A percentile compares a stretch with the other conserved stretches of the same genome.
Evolutionary conservation across 2,329 filamentous ascomycete species (phyloP).

Genomic region (Alternaria angustiovoidea): DNA sequence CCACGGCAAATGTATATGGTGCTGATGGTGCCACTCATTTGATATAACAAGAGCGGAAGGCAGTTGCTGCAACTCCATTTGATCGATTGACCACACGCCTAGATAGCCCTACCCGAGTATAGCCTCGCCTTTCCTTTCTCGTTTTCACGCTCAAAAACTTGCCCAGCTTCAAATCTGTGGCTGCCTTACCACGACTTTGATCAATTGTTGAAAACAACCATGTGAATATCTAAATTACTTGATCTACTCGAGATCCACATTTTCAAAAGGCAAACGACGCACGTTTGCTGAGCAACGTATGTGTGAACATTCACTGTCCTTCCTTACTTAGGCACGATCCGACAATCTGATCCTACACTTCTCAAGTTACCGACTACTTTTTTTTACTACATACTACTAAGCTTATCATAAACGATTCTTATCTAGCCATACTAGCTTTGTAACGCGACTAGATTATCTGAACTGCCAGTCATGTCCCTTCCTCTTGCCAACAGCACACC

Average conservation of each 20-base stretch:
- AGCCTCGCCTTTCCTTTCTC: not conserved
- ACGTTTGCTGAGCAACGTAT: too few species aligned
- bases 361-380: too few species aligned
- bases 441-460: not conserved
- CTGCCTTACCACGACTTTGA: not conserved
- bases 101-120: not conserved
- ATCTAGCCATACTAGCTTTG: not conserved
- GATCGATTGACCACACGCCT: not conserved
- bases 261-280: too few species aligned
- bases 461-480: not conserved
- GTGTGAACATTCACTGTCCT: too few species aligned
- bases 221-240: too few species aligned
- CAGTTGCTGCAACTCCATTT: not conserved
- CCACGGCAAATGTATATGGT: too few species aligned
- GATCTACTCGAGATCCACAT: too few species aligned
- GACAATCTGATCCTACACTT: too few species aligned
- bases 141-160: not conserved
- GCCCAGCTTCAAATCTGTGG: rapidly evolving
- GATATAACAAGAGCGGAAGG: not conserved
- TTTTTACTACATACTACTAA: too few species aligned
- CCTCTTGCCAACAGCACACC: not conserved
- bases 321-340: too few species aligned
- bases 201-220: too few species aligned
- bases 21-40: not conserved
- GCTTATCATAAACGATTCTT: not conserved